Evolutionary conservation across 2,329 filamentous ascomycete genomes (phyloP).

Genomic region (Sclerotinia trifoliorum): DNA sequence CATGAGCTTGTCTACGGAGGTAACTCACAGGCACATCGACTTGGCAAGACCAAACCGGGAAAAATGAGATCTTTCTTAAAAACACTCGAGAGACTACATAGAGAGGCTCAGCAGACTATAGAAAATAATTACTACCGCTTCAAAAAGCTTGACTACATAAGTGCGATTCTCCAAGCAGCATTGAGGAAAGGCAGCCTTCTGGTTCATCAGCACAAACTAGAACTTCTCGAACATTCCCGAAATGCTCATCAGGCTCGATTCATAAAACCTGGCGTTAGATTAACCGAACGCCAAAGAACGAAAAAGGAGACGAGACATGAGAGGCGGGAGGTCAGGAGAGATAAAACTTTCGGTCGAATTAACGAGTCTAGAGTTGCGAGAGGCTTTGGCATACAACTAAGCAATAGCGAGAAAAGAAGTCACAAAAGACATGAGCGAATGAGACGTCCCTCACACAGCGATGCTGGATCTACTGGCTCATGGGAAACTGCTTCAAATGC

Average conservation of each 20-base stretch:
- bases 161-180: neutral
- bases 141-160: neutral
- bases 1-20: neutral
- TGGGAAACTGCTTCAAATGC: neutral
- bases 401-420: conserved; percentile 1
- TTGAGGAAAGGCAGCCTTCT: neutral
- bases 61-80: neutral
- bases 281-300: neutral
- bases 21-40: conserved; percentile 3
- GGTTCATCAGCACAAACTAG: neutral
- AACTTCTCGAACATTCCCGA: neutral
- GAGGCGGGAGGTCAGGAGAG: neutral
- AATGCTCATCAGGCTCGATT: neutral
- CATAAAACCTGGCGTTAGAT: neutral
- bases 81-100: neutral
- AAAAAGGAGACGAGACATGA: neutral
- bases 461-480: neutral
- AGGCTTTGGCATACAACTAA: neutral
- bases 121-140: neutral
- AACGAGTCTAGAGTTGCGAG: neutral
- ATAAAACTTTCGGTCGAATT: neutral
- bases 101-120: neutral
- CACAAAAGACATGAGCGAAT: neutral
- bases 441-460: neutral
- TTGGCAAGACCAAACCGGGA: neutral